These are phyloP conservation scores for Pichiaceae sp. DNA, from an alignment of 1,139 yeast species.

Conservation along the genomic window DNA sequence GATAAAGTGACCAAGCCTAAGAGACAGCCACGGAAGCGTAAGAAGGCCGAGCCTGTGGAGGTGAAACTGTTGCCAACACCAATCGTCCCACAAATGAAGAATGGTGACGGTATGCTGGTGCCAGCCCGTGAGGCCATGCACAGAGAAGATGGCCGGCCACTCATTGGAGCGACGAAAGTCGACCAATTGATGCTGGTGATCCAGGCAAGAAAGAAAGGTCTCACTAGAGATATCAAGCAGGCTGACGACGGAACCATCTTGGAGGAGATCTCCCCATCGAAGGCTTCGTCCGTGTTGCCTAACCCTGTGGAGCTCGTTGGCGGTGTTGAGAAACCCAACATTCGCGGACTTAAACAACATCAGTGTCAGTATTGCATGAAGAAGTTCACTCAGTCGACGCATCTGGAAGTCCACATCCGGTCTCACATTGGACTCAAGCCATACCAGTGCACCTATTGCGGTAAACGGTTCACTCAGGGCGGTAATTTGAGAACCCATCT, in stretches of 20 bases:
- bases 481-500: slow-evolving; percentile 86
- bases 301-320: slow-evolving; percentile 66
- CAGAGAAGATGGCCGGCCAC: slow-evolving; percentile 54
- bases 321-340: slow-evolving; percentile 66
- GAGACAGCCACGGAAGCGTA: slow-evolving; percentile 1
- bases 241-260: slow-evolving; percentile 51
- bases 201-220: slow-evolving; percentile 77
- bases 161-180: slow-evolving; percentile 78
- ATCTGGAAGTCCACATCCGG: slow-evolving; percentile 69
- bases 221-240: slow-evolving; percentile 50
- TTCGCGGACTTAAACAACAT: slow-evolving; percentile 42
- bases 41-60: background rate
- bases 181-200: slow-evolving; percentile 86
- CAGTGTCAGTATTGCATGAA: slow-evolving; percentile 67
- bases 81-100: background rate
- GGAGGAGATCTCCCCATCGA: slow-evolving; percentile 13
- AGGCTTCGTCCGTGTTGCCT: slow-evolving; percentile 40
- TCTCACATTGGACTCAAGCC: slow-evolving; percentile 76
- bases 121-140: slow-evolving; percentile 39
- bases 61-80: background rate
- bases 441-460: slow-evolving; percentile 71
- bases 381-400: slow-evolving; percentile 67
- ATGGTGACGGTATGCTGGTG: slow-evolving; percentile 18
- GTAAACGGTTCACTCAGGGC: slow-evolving; percentile 82
- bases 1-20: background rate